Base-by-base conservation (phyloP, 2,329 filamentous ascomycete species). In the Apiospora rasikravindrae region DNA sequence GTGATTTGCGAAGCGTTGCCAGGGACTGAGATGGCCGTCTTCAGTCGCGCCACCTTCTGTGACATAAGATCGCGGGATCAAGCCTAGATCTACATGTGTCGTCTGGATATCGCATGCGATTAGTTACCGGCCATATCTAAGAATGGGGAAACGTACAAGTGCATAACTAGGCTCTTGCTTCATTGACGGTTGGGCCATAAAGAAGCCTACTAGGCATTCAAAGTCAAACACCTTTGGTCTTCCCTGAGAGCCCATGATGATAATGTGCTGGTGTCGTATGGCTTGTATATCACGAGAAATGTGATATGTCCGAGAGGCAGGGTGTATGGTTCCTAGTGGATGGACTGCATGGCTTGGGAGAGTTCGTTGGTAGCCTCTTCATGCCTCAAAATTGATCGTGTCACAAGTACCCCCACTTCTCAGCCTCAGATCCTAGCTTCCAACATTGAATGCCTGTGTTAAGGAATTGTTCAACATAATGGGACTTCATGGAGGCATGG, bases 1-100 rank as follows among this genome's bases (percentile, higher is more conserved):
- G 47, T 71, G 67, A 2, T 61, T 49, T 6, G 69, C 72, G 53
- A 73, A 71, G 8, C 42, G 40, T n/a, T 57, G 66, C 72, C 72
- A 73, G 37, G 45, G 19, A 26, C 22, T 51, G 10, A 69, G 33
- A 26, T 53, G 26, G 13, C 16, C 26, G n/a, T 42, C 68, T 51
- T 69, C 68, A 11, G 13, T 33, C 8, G 68, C n/a, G 19, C 29
- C 22, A 11, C 4, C 47, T 19, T 42, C 11, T 13, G n/a, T 51
- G 33, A 19, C 68, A 42, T 69, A 69, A 24, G 68, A 24, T 22
- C 19, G 47, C 22, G 68, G 33, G 7, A 69, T 51, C 22, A 69
- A 19, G 4, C 47, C 68, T 7, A 69, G n/a, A n/a, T 69, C 68
- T 11, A 8, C 47, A 19, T 69, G 47, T 14, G 68, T 69, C n/a